A percentile compares a stretch with the other conserved stretches of the same genome.
These are phyloP conservation scores for Starmerella khaoyaiensis DNA, from an alignment of 805 yeast species.

Conservation along the genomic window DNA sequence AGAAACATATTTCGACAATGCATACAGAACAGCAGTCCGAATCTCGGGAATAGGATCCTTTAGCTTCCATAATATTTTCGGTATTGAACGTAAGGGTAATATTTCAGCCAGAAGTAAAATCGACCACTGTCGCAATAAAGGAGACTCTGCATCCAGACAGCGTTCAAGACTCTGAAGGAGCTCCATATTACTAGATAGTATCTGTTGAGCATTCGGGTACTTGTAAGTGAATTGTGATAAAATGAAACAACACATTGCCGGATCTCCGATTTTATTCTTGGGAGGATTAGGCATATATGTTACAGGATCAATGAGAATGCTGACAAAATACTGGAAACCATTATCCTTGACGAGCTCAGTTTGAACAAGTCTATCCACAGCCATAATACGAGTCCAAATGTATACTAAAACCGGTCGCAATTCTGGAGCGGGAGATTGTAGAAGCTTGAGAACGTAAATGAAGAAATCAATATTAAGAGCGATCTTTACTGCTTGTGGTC, in stretches of 20 bases:
- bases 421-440: constrained; percentile 93
- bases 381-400: constrained; percentile 96
- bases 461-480: constrained; percentile 91
- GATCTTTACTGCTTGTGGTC: constrained; percentile 94
- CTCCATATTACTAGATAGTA: constrained; percentile 56
- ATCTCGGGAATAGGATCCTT: constrained; percentile 93
- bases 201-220: constrained; percentile 63
- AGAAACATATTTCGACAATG: constrained; percentile 43
- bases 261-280: constrained; percentile 29
- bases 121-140: constrained; percentile 87
- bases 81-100: constrained; percentile 8
- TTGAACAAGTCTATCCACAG: constrained; percentile 84
- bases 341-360: constrained; percentile 83
- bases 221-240: constrained; percentile 73
- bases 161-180: constrained; percentile 50
- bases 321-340: constrained; percentile 76
- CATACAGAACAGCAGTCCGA: constrained; percentile 65
- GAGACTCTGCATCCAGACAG: constrained; percentile 59
- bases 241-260: constrained; percentile 91
- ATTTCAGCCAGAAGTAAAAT: constrained; percentile 32
- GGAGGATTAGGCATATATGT: not conserved
- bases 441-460: constrained; percentile 78
- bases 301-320: constrained; percentile 38
- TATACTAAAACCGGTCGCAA: constrained; percentile 86
- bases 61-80: constrained; percentile 44